Evolutionary conservation across 2,329 filamentous ascomycete genomes (phyloP).

Genomic region (Sporothrix brasiliensis): DNA sequence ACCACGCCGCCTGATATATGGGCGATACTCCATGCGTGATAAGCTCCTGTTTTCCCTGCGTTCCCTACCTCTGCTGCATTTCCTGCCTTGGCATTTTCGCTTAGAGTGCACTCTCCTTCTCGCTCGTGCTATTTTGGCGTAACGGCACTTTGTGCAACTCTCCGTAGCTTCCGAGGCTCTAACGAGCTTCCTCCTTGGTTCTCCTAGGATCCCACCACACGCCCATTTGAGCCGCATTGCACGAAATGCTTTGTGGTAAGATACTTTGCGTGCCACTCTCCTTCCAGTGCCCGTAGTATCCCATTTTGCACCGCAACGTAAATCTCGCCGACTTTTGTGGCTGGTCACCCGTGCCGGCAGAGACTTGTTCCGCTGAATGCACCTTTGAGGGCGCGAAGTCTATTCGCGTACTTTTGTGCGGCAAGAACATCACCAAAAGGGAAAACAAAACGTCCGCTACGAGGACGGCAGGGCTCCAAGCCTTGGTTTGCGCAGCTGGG

Average conservation of each 20-base stretch:
- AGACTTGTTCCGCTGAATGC: constrained; percentile 10
- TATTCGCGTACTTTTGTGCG: not conserved
- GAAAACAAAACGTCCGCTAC: not conserved
- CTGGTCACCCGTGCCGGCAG: constrained; percentile 19
- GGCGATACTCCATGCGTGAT: not conserved
- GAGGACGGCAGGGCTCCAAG: not conserved
- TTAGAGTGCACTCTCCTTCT: no score
- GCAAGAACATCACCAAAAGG: no score
- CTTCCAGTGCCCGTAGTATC: not conserved
- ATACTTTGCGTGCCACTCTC: not conserved
- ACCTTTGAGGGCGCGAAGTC: not conserved
- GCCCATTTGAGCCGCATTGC: not conserved
- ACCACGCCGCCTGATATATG: constrained; percentile 15
- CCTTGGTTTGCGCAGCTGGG: not conserved
- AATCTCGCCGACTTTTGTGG: constrained; percentile 15
- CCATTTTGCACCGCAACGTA: not conserved
- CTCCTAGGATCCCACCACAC: not conserved
- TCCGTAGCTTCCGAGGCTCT: constrained; percentile 17
- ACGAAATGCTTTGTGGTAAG: not conserved
- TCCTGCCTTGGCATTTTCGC: no score
- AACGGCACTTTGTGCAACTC: not conserved
- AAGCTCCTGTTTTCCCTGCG: not conserved
- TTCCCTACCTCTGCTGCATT: no score
- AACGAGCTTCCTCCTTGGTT: not conserved
- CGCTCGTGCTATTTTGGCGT: not conserved